These are phyloP conservation scores for Nicotiana rustica DNA, from an alignment of 305 asterid species.

Conservation along the genomic window DNA sequence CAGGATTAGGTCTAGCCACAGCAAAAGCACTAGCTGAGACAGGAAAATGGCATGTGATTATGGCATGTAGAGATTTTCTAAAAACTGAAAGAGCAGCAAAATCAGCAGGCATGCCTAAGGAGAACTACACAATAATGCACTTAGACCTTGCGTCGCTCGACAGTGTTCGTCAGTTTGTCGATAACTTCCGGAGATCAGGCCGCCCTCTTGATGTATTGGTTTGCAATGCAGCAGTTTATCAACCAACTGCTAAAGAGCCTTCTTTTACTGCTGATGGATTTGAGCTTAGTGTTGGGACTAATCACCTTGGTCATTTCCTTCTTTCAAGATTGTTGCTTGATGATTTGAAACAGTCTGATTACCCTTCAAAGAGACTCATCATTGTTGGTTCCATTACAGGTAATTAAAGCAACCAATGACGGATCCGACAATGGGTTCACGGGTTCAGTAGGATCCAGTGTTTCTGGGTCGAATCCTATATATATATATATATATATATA, in stretches of 20 bases:
- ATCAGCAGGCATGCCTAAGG: conserved; percentile 77
- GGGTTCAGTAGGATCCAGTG: background rate
- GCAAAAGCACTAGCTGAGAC: conserved; percentile 85
- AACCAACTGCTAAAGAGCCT: conserved; percentile 90
- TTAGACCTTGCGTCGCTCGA: conserved; percentile 88
- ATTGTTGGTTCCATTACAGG: conserved; percentile 97
- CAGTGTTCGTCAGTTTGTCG: conserved; percentile 91
- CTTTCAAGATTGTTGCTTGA: conserved; percentile 85
- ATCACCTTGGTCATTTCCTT: conserved; percentile 93
- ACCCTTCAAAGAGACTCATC: conserved; percentile 79
- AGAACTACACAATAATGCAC: conserved; percentile 83
- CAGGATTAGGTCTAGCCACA: conserved; percentile 88
- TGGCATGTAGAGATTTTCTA: conserved; percentile 96
- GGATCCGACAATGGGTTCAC: background rate
- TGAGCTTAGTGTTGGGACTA: conserved; percentile 94
- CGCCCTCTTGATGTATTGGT: conserved; percentile 82
- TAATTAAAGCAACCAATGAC: background rate
- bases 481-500: too few species aligned
- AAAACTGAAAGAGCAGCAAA: conserved; percentile 91
- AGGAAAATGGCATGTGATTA: conserved; percentile 89
- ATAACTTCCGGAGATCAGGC: conserved; percentile 68
- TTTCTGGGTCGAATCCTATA: background rate
- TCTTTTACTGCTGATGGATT: conserved; percentile 90
- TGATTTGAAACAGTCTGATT: conserved; percentile 79
- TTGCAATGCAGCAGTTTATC: conserved; percentile 93